Evolutionary conservation across 2,329 filamentous ascomycete species (phyloP).

Genomic region (Triangularia setosa): DNA sequence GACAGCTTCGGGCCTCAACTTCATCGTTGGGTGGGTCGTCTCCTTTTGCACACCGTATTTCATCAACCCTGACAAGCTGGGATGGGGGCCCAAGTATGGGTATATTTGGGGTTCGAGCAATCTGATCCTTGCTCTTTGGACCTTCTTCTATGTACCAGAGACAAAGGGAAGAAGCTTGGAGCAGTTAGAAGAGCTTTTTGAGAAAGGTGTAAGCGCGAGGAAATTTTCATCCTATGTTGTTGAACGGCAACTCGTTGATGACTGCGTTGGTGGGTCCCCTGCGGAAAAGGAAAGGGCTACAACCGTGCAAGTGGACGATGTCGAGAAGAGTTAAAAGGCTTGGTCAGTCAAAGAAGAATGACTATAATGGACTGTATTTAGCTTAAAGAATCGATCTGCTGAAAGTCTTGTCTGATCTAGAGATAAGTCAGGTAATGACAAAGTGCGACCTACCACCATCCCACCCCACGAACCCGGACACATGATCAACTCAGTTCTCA

Average conservation of each 20-base stretch:
- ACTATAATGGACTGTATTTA: background rate
- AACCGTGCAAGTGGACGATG: constrained; percentile 7
- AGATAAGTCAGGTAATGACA: too few relatives aligned
- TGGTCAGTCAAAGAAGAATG: background rate
- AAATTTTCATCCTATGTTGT: constrained; percentile 20
- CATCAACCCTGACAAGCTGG: constrained; percentile 27
- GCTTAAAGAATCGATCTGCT: background rate
- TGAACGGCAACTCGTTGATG: constrained; percentile 21
- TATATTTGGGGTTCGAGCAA: constrained; percentile 27
- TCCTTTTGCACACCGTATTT: constrained; percentile 28
- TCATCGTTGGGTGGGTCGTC: constrained; percentile 22
- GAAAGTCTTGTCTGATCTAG: background rate
- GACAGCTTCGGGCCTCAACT: constrained; percentile 22
- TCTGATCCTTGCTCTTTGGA: constrained; percentile 36
- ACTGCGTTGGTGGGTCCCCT: background rate
- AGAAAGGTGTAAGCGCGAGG: constrained; percentile 20
- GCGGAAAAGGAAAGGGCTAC: background rate
- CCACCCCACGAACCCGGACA: too few relatives aligned
- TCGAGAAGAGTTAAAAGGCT: constrained; percentile 7
- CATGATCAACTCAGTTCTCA: background rate
- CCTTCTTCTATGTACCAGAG: constrained; percentile 53
- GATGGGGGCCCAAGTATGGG: constrained; percentile 26
- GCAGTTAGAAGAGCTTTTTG: constrained; percentile 46
- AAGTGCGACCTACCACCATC: too few relatives aligned
- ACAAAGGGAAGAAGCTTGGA: constrained; percentile 53